phyloP scores from a whole-genome alignment of 2,329 filamentous ascomycete species.

The Hymenoscyphus albidus region DNA sequence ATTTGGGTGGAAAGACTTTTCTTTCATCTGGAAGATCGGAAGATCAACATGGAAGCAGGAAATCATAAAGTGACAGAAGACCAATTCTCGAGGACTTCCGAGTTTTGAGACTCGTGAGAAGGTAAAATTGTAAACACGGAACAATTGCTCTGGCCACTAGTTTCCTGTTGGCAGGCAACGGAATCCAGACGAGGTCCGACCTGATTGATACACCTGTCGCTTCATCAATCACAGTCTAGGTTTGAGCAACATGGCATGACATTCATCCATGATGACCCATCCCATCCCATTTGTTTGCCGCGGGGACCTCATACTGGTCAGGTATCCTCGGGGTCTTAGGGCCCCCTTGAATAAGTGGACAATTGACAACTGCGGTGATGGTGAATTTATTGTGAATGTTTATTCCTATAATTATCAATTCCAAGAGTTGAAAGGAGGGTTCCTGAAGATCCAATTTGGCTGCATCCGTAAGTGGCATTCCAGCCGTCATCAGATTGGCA shows the following conservation, averaged over 20 bases:
- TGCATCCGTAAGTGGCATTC: not conserved
- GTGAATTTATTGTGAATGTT: too few relatives aligned
- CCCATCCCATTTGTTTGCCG: not conserved
- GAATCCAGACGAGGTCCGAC: not conserved
- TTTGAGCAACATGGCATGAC: conserved; percentile 5
- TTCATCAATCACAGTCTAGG: conserved; percentile 3
- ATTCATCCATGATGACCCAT: not conserved
- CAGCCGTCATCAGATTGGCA: not conserved
- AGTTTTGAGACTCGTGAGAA: not conserved
- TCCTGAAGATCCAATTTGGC: not conserved
- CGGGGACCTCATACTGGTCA: not conserved
- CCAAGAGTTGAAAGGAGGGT: not conserved
- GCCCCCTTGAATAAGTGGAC: too few relatives aligned
- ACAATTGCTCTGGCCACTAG: not conserved
- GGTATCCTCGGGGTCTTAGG: too few relatives aligned
- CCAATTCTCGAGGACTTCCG: not conserved
- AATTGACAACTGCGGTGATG: too few relatives aligned
- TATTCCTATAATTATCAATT: too few relatives aligned
- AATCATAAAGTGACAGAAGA: not conserved
- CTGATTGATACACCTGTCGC: conserved; percentile 13
- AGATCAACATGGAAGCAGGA: not conserved
- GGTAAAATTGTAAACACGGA: not conserved
- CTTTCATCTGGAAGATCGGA: not conserved
- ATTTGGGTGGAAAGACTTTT: not conserved
- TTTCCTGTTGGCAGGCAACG: not conserved